A percentile compares a stretch with the other conserved stretches of the same genome.
Evolutionary conservation across 495 filamentous ascomycete genomes (phyloP).

Genomic region (Neurospora hispaniola): DNA sequence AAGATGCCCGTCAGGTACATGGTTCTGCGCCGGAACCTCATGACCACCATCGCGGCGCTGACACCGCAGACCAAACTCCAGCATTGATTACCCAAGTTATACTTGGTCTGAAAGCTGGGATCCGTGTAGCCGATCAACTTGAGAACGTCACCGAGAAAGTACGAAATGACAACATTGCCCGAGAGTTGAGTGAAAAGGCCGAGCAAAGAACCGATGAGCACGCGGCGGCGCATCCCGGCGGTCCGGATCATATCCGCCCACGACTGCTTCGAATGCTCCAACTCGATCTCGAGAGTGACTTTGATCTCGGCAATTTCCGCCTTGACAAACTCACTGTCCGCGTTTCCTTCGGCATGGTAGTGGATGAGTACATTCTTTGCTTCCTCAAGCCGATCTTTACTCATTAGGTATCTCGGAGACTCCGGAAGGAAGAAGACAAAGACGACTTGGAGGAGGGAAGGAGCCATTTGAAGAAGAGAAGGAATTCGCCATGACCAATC

Average conservation of each 20-base stretch:
- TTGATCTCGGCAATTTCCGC: constrained; percentile 52
- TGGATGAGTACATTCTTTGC: constrained; percentile 45
- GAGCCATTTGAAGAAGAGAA: constrained; percentile 44
- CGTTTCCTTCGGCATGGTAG: constrained; percentile 54
- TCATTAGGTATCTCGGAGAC: constrained; percentile 48
- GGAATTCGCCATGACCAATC: constrained; percentile 60
- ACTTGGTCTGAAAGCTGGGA: constrained; percentile 38
- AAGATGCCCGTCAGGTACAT: constrained; percentile 50
- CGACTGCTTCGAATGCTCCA: constrained; percentile 43
- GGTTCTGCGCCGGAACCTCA: constrained; percentile 44
- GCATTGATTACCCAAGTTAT: constrained; percentile 49
- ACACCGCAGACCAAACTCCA: constrained; percentile 47
- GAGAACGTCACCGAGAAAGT: constrained; percentile 43
- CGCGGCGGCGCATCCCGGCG: constrained; percentile 43
- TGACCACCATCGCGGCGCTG: constrained; percentile 43
- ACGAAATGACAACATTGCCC: constrained; percentile 53
- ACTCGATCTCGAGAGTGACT: constrained; percentile 46
- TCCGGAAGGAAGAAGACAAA: constrained; percentile 51
- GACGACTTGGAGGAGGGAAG: constrained; percentile 44
- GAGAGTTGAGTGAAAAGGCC: constrained; percentile 55
- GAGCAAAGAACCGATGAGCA: constrained; percentile 46
- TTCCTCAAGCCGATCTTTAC: constrained; percentile 48
- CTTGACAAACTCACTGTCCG: constrained; percentile 42
- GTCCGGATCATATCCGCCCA: constrained; percentile 48
- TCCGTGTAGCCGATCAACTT: constrained; percentile 42